These are phyloP conservation scores for Pythium vanterpoolii DNA, from an alignment of 352 stramenopile species.

Conservation along the genomic window DNA sequence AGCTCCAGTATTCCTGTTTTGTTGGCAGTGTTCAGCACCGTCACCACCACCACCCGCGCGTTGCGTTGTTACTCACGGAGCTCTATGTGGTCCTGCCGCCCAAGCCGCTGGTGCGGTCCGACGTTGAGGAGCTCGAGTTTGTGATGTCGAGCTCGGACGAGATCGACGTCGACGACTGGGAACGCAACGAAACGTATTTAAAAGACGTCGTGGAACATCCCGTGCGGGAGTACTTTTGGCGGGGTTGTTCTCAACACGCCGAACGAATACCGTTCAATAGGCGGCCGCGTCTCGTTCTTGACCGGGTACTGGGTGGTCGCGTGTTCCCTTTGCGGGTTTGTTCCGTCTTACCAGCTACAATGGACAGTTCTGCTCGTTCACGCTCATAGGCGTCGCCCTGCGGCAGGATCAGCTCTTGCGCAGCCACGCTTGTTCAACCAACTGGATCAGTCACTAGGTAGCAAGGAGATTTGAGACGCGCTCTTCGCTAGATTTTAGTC, in stretches of 20 bases:
- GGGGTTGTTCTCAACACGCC: constrained; percentile 91
- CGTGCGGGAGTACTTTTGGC: constrained; percentile 92
- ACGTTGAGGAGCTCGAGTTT: constrained; percentile 97
- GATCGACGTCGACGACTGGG: constrained; percentile 97
- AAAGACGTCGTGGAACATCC: constrained; percentile 37
- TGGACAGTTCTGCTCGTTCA: constrained; percentile 70
- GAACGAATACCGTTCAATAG: constrained; percentile 70
- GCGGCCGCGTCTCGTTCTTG: constrained; percentile 72
- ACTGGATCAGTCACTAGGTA: no score
- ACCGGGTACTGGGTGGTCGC: constrained; percentile 75
- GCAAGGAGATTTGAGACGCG: no score
- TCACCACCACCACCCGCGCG: no score
- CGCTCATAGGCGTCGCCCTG: no score
- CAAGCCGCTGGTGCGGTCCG: constrained; percentile 92
- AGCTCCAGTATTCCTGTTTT: constrained; percentile 55
- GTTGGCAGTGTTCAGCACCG: constrained; percentile 49
- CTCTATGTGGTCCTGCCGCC: constrained; percentile 97
- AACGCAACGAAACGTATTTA: constrained; percentile 73
- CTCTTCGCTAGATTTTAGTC: no score
- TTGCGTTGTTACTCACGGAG: constrained; percentile 82
- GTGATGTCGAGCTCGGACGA: constrained; percentile 94
- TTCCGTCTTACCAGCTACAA: constrained; percentile 75
- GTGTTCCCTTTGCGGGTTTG: constrained; percentile 75
- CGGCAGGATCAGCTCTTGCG: no score
- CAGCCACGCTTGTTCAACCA: no score